Evolutionary conservation across 2,329 filamentous ascomycete species (phyloP).

Genomic region (Chaetomium strumarium): DNA sequence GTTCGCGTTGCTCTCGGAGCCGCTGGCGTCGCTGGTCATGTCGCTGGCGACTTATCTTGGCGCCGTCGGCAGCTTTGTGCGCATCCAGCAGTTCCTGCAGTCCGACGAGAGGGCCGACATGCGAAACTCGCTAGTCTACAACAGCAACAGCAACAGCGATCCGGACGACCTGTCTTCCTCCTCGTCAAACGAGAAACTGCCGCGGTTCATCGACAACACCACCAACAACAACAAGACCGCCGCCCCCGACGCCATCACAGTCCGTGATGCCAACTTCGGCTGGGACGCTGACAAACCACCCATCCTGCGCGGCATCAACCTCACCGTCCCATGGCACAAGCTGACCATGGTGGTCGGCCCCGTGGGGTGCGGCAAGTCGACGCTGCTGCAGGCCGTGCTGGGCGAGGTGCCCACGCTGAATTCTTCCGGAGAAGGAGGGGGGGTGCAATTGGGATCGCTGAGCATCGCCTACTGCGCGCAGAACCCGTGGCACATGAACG

Average conservation of each 20-base stretch:
- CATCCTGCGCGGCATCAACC: constrained; percentile 10
- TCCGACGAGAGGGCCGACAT: constrained; percentile 25
- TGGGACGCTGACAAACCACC: constrained; percentile 20
- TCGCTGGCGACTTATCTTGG: constrained; percentile 31
- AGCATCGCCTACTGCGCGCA: constrained; percentile 40
- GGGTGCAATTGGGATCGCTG: constrained; percentile 22
- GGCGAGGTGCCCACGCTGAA: constrained; percentile 29
- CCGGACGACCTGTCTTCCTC: no score
- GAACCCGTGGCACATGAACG: constrained; percentile 39
- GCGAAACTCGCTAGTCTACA: not conserved
- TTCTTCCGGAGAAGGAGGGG: constrained; percentile 18
- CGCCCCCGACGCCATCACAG: constrained; percentile 12
- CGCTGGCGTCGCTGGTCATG: constrained; percentile 30
- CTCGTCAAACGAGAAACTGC: constrained; percentile 2
- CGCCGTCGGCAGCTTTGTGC: constrained; percentile 29
- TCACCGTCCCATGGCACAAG: constrained; percentile 16
- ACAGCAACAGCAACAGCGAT: no score
- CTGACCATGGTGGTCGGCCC: constrained; percentile 35
- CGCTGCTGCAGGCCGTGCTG: constrained; percentile 34
- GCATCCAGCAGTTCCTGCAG: constrained; percentile 31
- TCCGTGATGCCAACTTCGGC: constrained; percentile 14
- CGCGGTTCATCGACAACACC: constrained; percentile 4
- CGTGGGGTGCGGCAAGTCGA: constrained; percentile 41
- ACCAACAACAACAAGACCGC: no score
- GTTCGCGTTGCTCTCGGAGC: constrained; percentile 31